phyloP scores from a whole-genome alignment of 345 rosid species.

The Heritiera fomes region DNA sequence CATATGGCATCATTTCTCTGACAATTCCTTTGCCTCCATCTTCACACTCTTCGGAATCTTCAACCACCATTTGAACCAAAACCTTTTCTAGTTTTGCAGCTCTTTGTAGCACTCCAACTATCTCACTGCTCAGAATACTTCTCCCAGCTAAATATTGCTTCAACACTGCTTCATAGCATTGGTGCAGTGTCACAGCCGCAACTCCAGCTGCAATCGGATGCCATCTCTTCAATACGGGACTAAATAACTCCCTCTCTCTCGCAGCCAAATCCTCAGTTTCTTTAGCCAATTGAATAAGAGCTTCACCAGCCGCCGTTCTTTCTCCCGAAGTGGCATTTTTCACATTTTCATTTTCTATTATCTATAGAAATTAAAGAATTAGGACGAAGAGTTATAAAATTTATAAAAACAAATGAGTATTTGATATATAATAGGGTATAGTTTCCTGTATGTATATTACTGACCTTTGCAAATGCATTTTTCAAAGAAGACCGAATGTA shows the following conservation, averaged over 20 bases:
- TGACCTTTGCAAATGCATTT: conserved; percentile 72
- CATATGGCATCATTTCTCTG: conserved; percentile 83
- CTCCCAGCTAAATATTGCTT: conserved; percentile 68
- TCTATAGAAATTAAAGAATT: conserved; percentile 33
- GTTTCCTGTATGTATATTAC: neutral
- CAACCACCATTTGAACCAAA: conserved; percentile 84
- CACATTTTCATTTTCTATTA: conserved; percentile 52
- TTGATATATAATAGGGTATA: neutral
- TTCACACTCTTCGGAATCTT: conserved; percentile 76
- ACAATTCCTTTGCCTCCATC: conserved; percentile 85
- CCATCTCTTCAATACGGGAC: conserved; percentile 79
- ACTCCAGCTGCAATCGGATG: conserved; percentile 60
- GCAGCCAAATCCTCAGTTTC: conserved; percentile 79
- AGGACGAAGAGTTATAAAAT: neutral
- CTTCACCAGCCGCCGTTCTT: conserved; percentile 54
- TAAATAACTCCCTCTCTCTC: conserved; percentile 73
- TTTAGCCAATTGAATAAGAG: conserved; percentile 61
- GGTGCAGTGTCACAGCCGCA: conserved; percentile 71
- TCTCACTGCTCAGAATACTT: conserved; percentile 48
- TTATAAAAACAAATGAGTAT: neutral
- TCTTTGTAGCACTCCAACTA: conserved; percentile 62
- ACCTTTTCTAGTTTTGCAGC: conserved; percentile 85
- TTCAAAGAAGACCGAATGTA: conserved; percentile 75
- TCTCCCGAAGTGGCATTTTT: conserved; percentile 34
- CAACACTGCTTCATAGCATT: conserved; percentile 67